Conservation (phyloP, 345 rosid genomes). For the Noccaea bulbosa region DNA sequence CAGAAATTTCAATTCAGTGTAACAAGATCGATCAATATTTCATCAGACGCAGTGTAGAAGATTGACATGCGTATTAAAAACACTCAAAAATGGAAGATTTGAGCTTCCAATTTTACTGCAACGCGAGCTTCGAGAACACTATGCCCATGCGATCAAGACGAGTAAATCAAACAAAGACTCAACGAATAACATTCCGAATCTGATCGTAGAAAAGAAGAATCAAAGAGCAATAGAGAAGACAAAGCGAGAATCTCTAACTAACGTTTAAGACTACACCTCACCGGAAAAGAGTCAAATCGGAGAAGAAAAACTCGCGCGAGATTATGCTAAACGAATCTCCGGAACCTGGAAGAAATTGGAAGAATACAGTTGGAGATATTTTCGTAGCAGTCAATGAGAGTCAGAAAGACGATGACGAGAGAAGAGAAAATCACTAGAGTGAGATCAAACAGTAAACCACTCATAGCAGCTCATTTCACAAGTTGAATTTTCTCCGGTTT, state of each 20-base stretch:
- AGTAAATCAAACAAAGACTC: constrained; percentile 1
- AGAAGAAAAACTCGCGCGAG: not conserved
- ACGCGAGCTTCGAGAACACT: not conserved
- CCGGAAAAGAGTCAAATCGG: constrained; percentile 21
- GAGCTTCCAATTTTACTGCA: not conserved
- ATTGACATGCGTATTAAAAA: constrained; percentile 18
- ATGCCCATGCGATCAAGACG: constrained; percentile 14
- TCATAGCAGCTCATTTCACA: not conserved
- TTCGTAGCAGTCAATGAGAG: constrained; percentile 30
- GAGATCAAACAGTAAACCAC: constrained; percentile 26
- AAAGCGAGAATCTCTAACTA: constrained; percentile 11
- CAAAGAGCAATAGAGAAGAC: constrained; percentile 16
- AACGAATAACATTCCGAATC: constrained; percentile 5
- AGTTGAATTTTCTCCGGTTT: no score
- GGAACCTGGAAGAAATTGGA: not conserved
- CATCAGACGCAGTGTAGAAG: not conserved
- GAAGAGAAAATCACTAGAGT: constrained; percentile 13
- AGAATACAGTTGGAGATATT: constrained; percentile 30
- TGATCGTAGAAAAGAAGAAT: constrained; percentile 24
- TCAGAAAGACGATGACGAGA: constrained; percentile 21
- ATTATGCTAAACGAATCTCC: not conserved
- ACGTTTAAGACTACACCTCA: constrained; percentile 3
- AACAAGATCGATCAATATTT: constrained; percentile 19
- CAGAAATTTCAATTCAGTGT: not conserved
- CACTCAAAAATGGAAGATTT: constrained; percentile 6